A percentile compares a stretch with the other conserved stretches of the same genome.
Conservation (phyloP, 2,329 filamentous ascomycete genomes). For the Gaeumannomyces tritici region DNA sequence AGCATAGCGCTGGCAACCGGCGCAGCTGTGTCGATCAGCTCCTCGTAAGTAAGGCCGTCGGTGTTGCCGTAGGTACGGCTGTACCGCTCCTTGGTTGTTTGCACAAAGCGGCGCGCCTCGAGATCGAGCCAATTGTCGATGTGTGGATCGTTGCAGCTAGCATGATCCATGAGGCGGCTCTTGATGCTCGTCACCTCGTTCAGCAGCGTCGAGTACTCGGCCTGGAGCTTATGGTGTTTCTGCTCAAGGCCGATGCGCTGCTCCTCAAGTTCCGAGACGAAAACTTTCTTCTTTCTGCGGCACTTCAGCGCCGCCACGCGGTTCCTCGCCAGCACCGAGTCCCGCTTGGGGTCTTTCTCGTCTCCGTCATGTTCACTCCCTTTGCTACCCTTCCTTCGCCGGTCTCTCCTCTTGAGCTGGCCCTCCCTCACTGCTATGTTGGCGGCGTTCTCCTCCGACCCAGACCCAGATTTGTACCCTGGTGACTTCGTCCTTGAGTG, state of each 20-base stretch:
- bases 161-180: slow-evolving; percentile 41
- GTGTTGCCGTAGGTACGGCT: slow-evolving; percentile 1
- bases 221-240: slow-evolving; percentile 30
- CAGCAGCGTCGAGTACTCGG: slow-evolving; percentile 30
- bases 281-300: slow-evolving; percentile 55
- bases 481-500: background rate
- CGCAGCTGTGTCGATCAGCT: background rate
- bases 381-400: background rate
- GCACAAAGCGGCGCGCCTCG: slow-evolving; percentile 39
- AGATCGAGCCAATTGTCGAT: slow-evolving; percentile 44
- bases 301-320: slow-evolving; percentile 66
- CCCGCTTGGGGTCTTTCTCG: slow-evolving; percentile 33
- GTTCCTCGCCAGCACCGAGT: slow-evolving; percentile 59
- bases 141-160: slow-evolving; percentile 39
- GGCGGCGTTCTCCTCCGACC: background rate
- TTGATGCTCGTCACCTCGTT: slow-evolving; percentile 37
- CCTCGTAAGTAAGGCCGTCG: background rate
- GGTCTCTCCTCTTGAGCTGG: background rate
- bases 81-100: slow-evolving; percentile 10
- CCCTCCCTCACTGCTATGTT: background rate
- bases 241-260: slow-evolving; percentile 32
- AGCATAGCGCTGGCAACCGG: background rate
- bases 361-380: background rate
- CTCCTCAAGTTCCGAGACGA: slow-evolving; percentile 39
- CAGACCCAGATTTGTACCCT: background rate